These are phyloP conservation scores for Eucalyptus victrix DNA, from an alignment of 345 rosid species.

Conservation along the genomic window DNA sequence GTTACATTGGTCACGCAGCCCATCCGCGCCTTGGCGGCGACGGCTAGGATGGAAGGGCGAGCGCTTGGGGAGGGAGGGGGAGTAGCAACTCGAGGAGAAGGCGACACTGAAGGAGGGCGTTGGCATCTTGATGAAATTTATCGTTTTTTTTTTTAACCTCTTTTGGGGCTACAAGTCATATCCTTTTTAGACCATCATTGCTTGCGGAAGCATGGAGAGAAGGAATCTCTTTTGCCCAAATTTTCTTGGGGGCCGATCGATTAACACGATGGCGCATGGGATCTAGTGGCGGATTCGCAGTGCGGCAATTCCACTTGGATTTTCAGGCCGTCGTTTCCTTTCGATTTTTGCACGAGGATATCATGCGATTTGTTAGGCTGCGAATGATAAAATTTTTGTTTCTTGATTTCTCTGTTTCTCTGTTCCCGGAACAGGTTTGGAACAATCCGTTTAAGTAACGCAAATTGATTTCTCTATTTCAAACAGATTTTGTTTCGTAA, in stretches of 20 bases:
- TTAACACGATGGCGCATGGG: neutral
- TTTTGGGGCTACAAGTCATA: neutral
- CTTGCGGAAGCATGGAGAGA: neutral
- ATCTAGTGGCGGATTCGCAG: neutral
- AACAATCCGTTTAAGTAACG: no score
- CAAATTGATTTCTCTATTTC: no score
- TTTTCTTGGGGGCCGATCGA: neutral
- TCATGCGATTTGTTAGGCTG: neutral
- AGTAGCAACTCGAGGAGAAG: neutral
- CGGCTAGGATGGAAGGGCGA: constrained; percentile 1
- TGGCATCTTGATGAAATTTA: neutral
- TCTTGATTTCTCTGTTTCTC: no score
- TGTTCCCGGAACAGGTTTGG: no score
- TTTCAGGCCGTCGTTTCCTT: neutral
- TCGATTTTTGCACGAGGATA: neutral
- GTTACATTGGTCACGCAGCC: constrained; percentile 45
- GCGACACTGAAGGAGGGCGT: neutral
- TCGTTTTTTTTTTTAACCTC: no score
- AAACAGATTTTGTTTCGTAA: no score
- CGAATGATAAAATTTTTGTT: no score
- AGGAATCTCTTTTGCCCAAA: neutral
- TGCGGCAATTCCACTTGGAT: neutral
- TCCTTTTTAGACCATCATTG: neutral
- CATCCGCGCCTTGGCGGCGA: constrained; percentile 11
- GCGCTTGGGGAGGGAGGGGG: constrained; percentile 29